Conservation (phyloP, 305 asterid genomes). For the Petunia hybrid region DNA sequence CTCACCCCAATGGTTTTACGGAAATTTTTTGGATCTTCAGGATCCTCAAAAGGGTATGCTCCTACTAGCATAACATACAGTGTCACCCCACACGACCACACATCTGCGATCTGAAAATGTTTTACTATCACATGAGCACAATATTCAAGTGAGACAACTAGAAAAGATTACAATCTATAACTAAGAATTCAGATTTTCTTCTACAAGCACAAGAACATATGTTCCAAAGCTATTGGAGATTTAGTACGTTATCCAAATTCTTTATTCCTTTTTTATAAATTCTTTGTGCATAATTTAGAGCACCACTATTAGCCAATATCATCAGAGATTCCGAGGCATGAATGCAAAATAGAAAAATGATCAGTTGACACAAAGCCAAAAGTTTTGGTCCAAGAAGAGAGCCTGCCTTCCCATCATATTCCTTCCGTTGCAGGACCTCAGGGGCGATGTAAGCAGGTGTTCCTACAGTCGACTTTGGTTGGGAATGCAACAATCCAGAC, state of each 20-base stretch:
- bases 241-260: too few relatives aligned
- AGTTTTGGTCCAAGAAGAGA: not conserved
- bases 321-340: not conserved
- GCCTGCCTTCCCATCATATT: conserved; percentile 58
- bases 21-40: conserved; percentile 58
- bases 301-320: not conserved
- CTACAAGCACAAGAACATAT: too few relatives aligned
- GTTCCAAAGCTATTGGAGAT: too few relatives aligned
- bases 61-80: conserved; percentile 58
- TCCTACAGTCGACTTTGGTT: conserved; percentile 59
- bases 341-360: not conserved
- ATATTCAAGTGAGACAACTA: not conserved
- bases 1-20: conserved; percentile 53
- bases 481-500: conserved; percentile 58
- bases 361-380: not conserved
- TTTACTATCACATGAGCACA: conserved; percentile 9
- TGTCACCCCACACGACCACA: conserved; percentile 63
- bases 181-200: not conserved
- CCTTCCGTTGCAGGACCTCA: conserved; percentile 54
- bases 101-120: conserved; percentile 51
- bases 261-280: too few relatives aligned
- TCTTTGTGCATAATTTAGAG: too few relatives aligned
- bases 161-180: not conserved
- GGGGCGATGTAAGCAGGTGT: conserved; percentile 64
- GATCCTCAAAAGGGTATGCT: conserved; percentile 62